Evolutionary conservation across 805 yeast species (phyloP), one percentile per base, ranked within the genome.

Genomic region (Candida hungchunana): DNA sequence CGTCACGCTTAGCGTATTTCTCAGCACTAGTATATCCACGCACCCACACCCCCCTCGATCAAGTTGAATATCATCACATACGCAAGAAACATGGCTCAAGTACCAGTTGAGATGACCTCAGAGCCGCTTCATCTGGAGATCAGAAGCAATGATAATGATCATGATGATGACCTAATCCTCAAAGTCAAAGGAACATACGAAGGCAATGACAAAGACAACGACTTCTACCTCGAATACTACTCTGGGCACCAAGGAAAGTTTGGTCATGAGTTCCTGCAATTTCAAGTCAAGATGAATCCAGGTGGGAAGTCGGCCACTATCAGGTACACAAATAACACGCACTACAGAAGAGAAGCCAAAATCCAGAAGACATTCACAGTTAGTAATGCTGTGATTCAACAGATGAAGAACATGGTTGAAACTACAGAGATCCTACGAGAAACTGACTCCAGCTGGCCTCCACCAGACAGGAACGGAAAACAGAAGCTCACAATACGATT

Each of bases 211-310:
- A 9, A 15, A 17, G 18, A 34, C 2, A 16, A 16, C 15, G 38
- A 27, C 5, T 66, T 69, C 40, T 64, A 61, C 31, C 31, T 69
- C n/a, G 48, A 69, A 21, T 66, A 66, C 43, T 69, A 69, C 42
- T 48, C 71, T 3, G 71, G 71, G 2, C 70, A 66, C 37, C 53
- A 58, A 16, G 75, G 74, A 2, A 49, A 58, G 13, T 60, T 58
- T 40, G 75, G 75, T 3, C 73, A 69, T 38, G 75, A 69, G 46
- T 68, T 66, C 39, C 43, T 69, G 8, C 66, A 64, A 35, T 62
- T 65, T 34, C 65, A 60, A 34, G 37, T 64, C n/a, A 46, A 50
- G 24, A 39, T 48, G 11, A 42, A 39, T 17, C 56, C 44, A 3
- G 59, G 57, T 29, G 63, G 62, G 10, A 42, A 46, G 4, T 47